These are phyloP conservation scores for Barnettozyma populi DNA, from an alignment of 805 yeast genomes.

Conservation along the genomic window DNA sequence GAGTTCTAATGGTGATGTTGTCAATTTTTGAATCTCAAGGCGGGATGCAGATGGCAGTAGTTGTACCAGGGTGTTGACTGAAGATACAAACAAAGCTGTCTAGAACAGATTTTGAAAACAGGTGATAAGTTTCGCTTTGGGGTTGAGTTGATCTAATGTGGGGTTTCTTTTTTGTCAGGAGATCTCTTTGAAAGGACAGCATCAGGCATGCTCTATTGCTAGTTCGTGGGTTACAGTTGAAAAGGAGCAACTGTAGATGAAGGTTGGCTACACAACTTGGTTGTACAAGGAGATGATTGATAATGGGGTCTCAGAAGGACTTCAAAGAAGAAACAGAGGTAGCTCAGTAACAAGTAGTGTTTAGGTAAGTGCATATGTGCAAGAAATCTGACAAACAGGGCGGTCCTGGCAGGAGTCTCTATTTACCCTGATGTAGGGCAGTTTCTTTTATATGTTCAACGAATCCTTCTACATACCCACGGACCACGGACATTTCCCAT, in stretches of 20 bases:
- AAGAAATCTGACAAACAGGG: too few species aligned
- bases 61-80: background rate
- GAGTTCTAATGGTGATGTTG: conserved; percentile 2
- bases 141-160: conserved; percentile 9
- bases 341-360: too few species aligned
- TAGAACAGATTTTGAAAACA: conserved; percentile 20
- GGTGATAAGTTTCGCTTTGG: conserved; percentile 18
- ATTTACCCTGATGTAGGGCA: too few species aligned
- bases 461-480: too few species aligned
- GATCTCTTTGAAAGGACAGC: conserved; percentile 15
- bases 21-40: background rate
- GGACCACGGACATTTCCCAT: too few species aligned
- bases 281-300: too few species aligned
- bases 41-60: background rate
- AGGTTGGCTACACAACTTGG: too few species aligned
- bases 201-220: background rate
- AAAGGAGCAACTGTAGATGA: conserved; percentile 9
- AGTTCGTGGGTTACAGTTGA: background rate
- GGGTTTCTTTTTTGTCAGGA: conserved; percentile 12
- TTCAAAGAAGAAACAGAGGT: too few species aligned
- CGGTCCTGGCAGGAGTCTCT: too few species aligned
- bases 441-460: too few species aligned
- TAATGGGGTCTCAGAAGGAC: too few species aligned
- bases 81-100: conserved; percentile 1
- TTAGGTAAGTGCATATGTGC: too few species aligned